Evolutionary conservation across 2,329 filamentous ascomycete species (phyloP).

Genomic region (Tolypocladium sp.): DNA sequence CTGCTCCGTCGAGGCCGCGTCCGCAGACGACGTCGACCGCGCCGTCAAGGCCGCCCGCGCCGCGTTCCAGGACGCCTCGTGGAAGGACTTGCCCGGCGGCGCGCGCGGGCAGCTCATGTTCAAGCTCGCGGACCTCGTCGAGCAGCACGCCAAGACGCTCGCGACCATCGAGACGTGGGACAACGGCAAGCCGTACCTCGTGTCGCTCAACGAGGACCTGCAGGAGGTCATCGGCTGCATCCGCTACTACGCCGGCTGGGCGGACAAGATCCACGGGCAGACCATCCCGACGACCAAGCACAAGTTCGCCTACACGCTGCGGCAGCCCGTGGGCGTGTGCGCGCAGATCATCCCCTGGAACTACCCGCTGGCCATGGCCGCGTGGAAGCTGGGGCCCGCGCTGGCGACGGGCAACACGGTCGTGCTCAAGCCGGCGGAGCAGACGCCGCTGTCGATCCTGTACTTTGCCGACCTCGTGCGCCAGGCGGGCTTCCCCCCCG

Average conservation of each 20-base stretch:
- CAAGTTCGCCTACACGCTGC: conserved; percentile 68
- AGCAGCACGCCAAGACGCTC: conserved; percentile 45
- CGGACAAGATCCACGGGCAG: conserved; percentile 70
- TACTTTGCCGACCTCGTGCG: conserved; percentile 59
- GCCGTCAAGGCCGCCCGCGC: conserved; percentile 43
- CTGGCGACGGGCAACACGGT: conserved; percentile 56
- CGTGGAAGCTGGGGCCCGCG: conserved; percentile 69
- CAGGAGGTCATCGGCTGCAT: conserved; percentile 34
- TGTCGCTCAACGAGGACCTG: conserved; percentile 58
- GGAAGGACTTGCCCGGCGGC: conserved; percentile 57
- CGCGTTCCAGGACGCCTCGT: conserved; percentile 58
- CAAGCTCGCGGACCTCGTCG: conserved; percentile 62
- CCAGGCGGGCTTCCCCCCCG: conserved; percentile 68
- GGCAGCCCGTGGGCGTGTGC: conserved; percentile 70
- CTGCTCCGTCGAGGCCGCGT: conserved; percentile 20
- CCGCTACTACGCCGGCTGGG: conserved; percentile 70
- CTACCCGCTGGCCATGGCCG: conserved; percentile 39
- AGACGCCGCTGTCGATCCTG: conserved; percentile 56
- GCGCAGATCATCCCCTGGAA: conserved; percentile 71
- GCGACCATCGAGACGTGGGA: conserved; percentile 68
- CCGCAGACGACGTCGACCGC: conserved; percentile 19
- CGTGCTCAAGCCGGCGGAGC: conserved; percentile 57
- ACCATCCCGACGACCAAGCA: conserved; percentile 59
- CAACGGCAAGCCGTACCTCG: conserved; percentile 60
- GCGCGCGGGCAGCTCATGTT: conserved; percentile 62